Percentiles rank a stretch among this genome's conserved stretches.
Conservation (phyloP, 805 yeast genomes). For the Blastobotrys robertii region DNA sequence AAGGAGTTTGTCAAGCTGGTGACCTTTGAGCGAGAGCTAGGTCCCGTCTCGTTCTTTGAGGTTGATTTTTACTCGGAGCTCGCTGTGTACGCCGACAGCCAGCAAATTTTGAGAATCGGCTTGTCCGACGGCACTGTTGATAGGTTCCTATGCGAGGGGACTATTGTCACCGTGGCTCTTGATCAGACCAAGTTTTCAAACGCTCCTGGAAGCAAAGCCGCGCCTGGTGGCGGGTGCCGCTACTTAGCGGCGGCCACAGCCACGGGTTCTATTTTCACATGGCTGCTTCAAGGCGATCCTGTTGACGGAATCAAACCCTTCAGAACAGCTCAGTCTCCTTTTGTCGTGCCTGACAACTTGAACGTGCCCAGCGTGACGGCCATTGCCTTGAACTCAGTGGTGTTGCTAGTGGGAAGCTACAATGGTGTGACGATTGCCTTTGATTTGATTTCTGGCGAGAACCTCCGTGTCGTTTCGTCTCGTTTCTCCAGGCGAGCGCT, state of each 20-base stretch:
- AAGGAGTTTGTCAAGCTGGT: conserved; percentile 2
- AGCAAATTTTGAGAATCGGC: conserved; percentile 5
- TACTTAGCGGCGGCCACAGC: conserved; percentile 16
- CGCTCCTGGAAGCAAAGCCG: conserved; percentile 9
- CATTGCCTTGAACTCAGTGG: conserved; percentile 23
- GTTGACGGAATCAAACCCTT: conserved; percentile 6
- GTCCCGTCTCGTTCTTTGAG: conserved; percentile 6
- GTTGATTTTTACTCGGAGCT: conserved; percentile 13
- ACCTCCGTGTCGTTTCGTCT: conserved; percentile 21
- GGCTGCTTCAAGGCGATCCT: conserved; percentile 10
- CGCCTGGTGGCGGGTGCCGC: conserved; percentile 14
- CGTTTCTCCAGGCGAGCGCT: conserved; percentile 20
- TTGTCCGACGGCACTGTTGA: conserved; percentile 1
- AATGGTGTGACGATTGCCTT: conserved; percentile 21
- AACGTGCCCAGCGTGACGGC: conserved; percentile 17
- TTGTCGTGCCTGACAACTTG: conserved; percentile 7
- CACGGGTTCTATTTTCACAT: conserved; percentile 11
- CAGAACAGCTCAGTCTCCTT: conserved; percentile 12
- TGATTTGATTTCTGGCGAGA: conserved; percentile 22
- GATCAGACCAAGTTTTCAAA: conserved; percentile 13
- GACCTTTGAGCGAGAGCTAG: background rate
- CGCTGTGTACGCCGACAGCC: conserved; percentile 10
- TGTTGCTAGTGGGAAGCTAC: conserved; percentile 21
- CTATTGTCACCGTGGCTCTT: conserved; percentile 10
- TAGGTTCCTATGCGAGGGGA: conserved; percentile 1